Evolutionary conservation across 768 basidiomycete genomes (phyloP), one percentile per base, ranked within the genome.

Genomic region (Paxillus rubicundulus): DNA sequence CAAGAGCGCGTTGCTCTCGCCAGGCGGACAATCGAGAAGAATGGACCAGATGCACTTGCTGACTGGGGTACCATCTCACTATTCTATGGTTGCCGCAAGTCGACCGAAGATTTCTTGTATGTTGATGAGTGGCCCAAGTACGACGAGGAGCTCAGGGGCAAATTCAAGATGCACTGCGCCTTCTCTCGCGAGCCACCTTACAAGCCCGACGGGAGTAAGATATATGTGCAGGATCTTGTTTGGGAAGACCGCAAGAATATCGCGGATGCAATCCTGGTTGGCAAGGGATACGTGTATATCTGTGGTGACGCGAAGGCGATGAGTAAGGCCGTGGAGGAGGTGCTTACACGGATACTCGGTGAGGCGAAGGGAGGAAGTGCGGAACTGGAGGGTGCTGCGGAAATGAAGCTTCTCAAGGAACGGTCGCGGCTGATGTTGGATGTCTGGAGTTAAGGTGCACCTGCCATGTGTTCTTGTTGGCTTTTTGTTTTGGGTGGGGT

Each of bases 1-100:
- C 97, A 99, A 73, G 97, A 99, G 69, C 92, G 97, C 60, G 87
- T 99, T 39, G 94, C 94, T 9, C 85, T 98, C 30, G 97, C 95
- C 12, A 89, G 91, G 55, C 92, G 93, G 55, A 90, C 94, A 0
- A 79, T 94, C 50, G 95, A 95, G 62, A 98, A 98, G 81, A 95
- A 95, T 63, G 96, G 96, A 8, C 81, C 86, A 9, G 91, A 95
- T 54, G 95, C 90, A 6, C 85, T 99, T 56, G 82, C 82, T 12
- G 95, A 98, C 69, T 99, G 97, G 97, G 97, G 96, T 38, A 83
- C 78, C 44, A 92, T 99, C 70, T 85, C 86, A 38, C 82, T 99
- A 44, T 99, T 94, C 78, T 98, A 98, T 67, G 97, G 97, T 37
- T 99, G 95, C 77, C 88, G 97, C 54, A 84, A 81, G 59, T 86